Evolutionary conservation across 2,329 filamentous ascomycete species (phyloP).

Genomic region (Orbilia blumenaviensis): DNA sequence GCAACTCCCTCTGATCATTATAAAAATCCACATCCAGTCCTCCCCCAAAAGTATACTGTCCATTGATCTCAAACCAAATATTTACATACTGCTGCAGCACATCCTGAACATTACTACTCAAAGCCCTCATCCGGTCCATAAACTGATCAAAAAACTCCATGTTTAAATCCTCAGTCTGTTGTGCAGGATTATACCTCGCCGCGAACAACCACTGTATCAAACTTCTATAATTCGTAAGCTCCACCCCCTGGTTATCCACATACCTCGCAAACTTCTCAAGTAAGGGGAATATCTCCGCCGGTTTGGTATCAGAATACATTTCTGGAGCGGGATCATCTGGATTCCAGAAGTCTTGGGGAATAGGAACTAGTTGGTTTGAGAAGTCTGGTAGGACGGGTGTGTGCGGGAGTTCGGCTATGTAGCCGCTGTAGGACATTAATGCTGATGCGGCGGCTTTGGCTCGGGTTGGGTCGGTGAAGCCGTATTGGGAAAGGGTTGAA

Average conservation of each 20-base stretch:
- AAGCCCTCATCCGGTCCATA: background rate
- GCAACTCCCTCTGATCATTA: conserved; percentile 6
- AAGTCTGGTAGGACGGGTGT: background rate
- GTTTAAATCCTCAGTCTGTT: conserved; percentile 1
- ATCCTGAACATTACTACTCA: background rate
- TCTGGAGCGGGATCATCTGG: conserved; percentile 2
- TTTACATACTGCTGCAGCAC: background rate
- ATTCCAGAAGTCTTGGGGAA: conserved; percentile 23
- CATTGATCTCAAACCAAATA: conserved; percentile 1
- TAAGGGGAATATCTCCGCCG: background rate
- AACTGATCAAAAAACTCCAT: conserved; percentile 21
- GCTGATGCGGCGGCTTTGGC: background rate
- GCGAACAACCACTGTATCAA: conserved; percentile 9
- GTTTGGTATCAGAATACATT: background rate
- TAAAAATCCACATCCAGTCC: conserved; percentile 15
- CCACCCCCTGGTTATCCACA: background rate
- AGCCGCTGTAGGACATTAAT: background rate
- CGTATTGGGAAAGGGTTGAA: background rate
- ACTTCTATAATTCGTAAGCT: background rate
- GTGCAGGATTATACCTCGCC: background rate
- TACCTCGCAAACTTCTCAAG: background rate
- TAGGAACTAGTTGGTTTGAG: background rate
- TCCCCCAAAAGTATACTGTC: background rate
- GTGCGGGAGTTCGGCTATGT: background rate
- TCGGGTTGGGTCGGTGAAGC: background rate